phyloP scores from a whole-genome alignment of 331 rosid species.

The Ulmus americana region DNA sequence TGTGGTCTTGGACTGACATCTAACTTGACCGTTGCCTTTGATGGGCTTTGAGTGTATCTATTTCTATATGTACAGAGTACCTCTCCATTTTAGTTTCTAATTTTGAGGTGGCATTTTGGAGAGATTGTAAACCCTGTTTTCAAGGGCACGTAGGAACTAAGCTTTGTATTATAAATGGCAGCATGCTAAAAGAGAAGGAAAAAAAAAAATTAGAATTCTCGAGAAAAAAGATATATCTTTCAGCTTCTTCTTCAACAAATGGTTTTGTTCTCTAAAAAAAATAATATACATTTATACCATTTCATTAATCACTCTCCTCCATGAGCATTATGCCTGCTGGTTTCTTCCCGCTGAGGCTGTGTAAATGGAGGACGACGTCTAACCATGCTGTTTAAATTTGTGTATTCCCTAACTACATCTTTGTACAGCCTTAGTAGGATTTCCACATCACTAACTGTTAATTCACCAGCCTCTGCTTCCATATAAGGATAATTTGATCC shows the following conservation, averaged over 20 bases:
- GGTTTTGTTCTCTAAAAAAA: conserved; percentile 27
- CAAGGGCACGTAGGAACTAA: not conserved
- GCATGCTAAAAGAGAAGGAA: not conserved
- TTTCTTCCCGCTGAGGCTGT: conserved; percentile 12
- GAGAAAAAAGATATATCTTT: not conserved
- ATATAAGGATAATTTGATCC: conserved; percentile 48
- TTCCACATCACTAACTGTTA: conserved; percentile 50
- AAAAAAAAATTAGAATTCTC: not conserved
- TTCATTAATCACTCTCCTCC: not conserved
- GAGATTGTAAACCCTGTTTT: conserved; percentile 3
- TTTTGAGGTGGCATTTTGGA: not conserved
- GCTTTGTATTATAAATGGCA: not conserved
- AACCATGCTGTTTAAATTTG: conserved; percentile 36
- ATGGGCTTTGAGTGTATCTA: conserved; percentile 44
- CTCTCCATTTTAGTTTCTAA: not conserved
- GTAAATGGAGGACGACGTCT: conserved; percentile 19
- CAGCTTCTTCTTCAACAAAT: conserved; percentile 7
- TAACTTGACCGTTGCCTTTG: conserved; percentile 35
- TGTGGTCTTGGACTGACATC: conserved; percentile 25
- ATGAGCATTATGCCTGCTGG: not conserved
- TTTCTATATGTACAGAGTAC: conserved; percentile 14
- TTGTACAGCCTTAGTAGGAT: conserved; percentile 41
- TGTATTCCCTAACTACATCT: conserved; percentile 51
- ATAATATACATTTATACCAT: too few relatives aligned
- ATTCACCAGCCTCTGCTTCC: conserved; percentile 51